phyloP scores from a whole-genome alignment of 352 stramenopile species.

The Globisporangium cylindrosporum region DNA sequence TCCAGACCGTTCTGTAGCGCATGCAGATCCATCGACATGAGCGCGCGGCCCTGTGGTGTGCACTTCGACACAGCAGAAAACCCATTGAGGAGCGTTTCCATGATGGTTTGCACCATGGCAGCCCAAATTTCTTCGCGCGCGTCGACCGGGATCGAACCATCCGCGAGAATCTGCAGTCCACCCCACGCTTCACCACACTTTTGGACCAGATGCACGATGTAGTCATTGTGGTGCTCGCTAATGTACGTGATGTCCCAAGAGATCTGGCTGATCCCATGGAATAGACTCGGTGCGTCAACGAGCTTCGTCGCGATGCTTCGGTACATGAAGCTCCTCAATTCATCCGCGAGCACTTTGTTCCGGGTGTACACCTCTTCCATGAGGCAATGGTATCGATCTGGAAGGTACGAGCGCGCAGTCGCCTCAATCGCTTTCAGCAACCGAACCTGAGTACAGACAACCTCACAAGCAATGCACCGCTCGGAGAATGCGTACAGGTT shows the following conservation, averaged over 20 bases:
- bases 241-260: conserved; percentile 70
- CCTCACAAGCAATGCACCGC: conserved; percentile 59
- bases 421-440: conserved; percentile 69
- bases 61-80: conserved; percentile 90
- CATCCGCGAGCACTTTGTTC: conserved; percentile 40
- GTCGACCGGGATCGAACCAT: conserved; percentile 62
- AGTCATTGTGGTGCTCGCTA: conserved; percentile 72
- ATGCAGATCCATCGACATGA: conserved; percentile 97
- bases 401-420: conserved; percentile 59
- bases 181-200: conserved; percentile 82
- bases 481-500: conserved; percentile 66
- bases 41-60: conserved; percentile 92
- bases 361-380: conserved; percentile 69
- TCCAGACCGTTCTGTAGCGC: conserved; percentile 84
- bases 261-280: conserved; percentile 45
- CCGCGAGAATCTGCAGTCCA: conserved; percentile 58
- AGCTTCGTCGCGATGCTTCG: conserved; percentile 40
- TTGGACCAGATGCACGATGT: conserved; percentile 74
- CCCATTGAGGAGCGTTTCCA: conserved; percentile 89
- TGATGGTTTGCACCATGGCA: conserved; percentile 77
- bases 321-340: conserved; percentile 71
- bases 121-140: conserved; percentile 79
- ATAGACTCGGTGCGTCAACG: conserved; percentile 40
- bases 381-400: conserved; percentile 60
- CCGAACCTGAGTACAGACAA: conserved; percentile 53